phyloP scores from a whole-genome alignment of 1,284 basidiomycete species.

The Puccinia sorghi region DNA sequence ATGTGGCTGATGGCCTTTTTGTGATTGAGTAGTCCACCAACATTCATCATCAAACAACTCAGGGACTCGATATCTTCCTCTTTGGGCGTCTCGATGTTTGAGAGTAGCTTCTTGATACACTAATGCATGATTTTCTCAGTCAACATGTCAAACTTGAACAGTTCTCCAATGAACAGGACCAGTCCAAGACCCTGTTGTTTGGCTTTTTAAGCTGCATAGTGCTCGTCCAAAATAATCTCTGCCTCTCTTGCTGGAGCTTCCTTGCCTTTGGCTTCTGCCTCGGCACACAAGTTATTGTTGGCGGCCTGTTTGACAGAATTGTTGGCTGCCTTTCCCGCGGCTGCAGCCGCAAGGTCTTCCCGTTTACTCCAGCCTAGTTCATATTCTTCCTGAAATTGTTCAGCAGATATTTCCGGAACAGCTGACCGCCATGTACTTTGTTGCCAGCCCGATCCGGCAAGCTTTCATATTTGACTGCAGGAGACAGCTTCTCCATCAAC shows the following conservation, averaged over 20 bases:
- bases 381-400: constrained; percentile 93
- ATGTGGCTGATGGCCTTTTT: constrained; percentile 77
- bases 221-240: constrained; percentile 81
- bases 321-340: constrained; percentile 63
- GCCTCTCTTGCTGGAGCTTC: constrained; percentile 59
- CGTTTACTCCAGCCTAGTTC: constrained; percentile 73
- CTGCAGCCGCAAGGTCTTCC: constrained; percentile 63
- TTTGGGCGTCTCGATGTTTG: constrained; percentile 88
- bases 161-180: constrained; percentile 94
- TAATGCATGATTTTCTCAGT: constrained; percentile 94
- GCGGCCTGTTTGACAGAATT: constrained; percentile 64
- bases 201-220: constrained; percentile 93
- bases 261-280: constrained; percentile 61
- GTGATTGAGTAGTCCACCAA: constrained; percentile 75
- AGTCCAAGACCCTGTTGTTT: constrained; percentile 95
- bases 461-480: constrained; percentile 81
- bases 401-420: constrained; percentile 84
- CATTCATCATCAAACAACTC: constrained; percentile 86
- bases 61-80: constrained; percentile 97
- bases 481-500: constrained; percentile 85
- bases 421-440: constrained; percentile 78
- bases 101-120: constrained; percentile 89
- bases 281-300: constrained; percentile 57
- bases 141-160: constrained; percentile 95
- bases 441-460: constrained; percentile 76